Base-by-base conservation (phyloP, 805 yeast genomes). In the Ogataea siamensis region DNA sequence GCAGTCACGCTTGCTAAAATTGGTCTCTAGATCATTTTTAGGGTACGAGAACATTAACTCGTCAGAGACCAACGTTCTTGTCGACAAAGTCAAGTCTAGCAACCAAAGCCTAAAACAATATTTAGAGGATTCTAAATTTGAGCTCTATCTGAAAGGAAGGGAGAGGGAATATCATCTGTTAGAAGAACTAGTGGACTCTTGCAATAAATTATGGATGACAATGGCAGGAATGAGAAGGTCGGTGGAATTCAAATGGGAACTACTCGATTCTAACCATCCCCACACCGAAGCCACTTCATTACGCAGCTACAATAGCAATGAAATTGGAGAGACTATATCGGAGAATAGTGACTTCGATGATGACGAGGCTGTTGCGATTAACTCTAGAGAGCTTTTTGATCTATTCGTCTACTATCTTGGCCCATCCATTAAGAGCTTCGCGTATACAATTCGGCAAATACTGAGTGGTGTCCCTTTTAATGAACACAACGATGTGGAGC, bases 211-310 rank as follows among this genome's bases (percentile, higher is more conserved):
- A 45, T 60, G 72, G 5, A 70, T 74, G 46, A 80, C 78, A 49
- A 54, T 84, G 28, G 82, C 83, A 35, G 91, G 91, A 1, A 63
- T 86, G 46, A 66, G 76, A 43, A 71, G 80, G 31, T 81, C 89
- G 10, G 75, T 81, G 8, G 83, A 78, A 42, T 81, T 82, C 67
- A 83, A 80, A 53, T 70, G 77, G 70, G 68, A 69, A 20, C 60
- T 80, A 7, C 60, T 82, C 7, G 68, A 68, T n/a, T 4, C 25
- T n/a, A 23, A 16, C 8, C 12, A 20, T 28, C 13, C 12, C n/a
- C 19, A 15, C 9, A 9, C 28, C 5, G 46, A 45, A 5, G 29
- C 46, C 3, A 15, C 34, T 4, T 44, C 54, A 2, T 31, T 46
- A 18, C 31, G 34, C 21, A 48, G 52, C 32, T 46, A 34, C 27